Base-by-base conservation (phyloP, 2,329 filamentous ascomycete genomes). In the Arachnomyces sp. region DNA sequence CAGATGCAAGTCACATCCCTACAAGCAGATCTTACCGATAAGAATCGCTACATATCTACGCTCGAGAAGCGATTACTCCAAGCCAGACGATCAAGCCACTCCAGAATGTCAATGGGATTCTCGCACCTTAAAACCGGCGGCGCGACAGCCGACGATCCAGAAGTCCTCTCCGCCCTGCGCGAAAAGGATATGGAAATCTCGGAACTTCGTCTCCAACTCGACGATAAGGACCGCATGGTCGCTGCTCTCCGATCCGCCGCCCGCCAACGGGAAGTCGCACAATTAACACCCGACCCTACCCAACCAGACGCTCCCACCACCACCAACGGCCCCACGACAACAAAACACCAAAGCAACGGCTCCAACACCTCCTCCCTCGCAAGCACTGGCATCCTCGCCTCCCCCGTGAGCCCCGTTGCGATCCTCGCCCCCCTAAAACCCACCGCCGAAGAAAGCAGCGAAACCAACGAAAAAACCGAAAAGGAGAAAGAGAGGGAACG, bases 201-300 rank as follows among this genome's bases (percentile, higher is more conserved):
- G 6, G 90, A 94, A 50, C 74, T 98, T n/a, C 79, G 87, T 7
- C 82, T 86, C 16, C 79, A 87, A 46, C 71, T 96, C 1, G 90
- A 96, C 52, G 90, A 96, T 65, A 95, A 95, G 61, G 90, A 95
- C 58, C 78, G 84, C 8, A 98, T 96, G 88, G 72, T 96, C 39
- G 71, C 82, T 3, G 92, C 92, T 1, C 72, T 98, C 39, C 81
- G 88, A 31, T 90, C 78, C 47, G 88, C 88, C 2, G 82, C 88
- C 8, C 80, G 89, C 40, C 92, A 90, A 47, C 79, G 89, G 37
- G 90, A 95, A 47, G 77, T 81, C 3, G 87, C 87, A 4, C 84
- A 90, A 49, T 71, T 71, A 43, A 62, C 62, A 9, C 54, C 59
- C 7, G 65, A 68, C 25, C 49, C 54, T 12, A 52, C 56, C 12